Percentiles rank a stretch among this genome's conserved stretches.
phyloP scores from a whole-genome alignment of 306 rosid genomes.

The Lotus japonicus region DNA sequence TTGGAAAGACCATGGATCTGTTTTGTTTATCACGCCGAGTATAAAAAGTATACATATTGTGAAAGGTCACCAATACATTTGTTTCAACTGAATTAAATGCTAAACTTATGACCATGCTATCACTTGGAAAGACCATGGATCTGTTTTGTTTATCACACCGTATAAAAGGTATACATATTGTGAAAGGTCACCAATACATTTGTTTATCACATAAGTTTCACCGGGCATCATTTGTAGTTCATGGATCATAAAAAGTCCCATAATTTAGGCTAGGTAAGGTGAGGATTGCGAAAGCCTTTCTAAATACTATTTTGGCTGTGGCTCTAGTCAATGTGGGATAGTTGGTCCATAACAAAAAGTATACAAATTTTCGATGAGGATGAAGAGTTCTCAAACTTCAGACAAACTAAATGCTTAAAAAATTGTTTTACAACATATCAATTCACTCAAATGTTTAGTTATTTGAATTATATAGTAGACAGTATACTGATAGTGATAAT shows the following conservation, averaged over 20 bases:
- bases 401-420: slow-evolving; percentile 2
- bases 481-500: neutral
- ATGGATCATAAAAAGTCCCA: neutral
- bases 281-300: too few species aligned
- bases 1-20: neutral
- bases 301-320: too few species aligned
- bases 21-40: neutral
- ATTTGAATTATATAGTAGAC: neutral
- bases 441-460: neutral
- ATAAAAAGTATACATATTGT: neutral
- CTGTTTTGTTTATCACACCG: neutral
- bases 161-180: neutral
- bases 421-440: neutral
- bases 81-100: neutral
- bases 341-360: neutral
- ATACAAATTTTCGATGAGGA: neutral
- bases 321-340: too few species aligned
- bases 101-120: neutral
- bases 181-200: neutral
- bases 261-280: too few species aligned
- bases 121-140: neutral
- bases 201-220: too few species aligned
- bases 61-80: neutral
- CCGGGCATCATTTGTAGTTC: too few species aligned
- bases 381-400: neutral